A percentile compares a stretch with the other conserved stretches of the same genome.
Conservation (phyloP, 768 basidiomycete genomes). For the Podaxis rugospora region DNA sequence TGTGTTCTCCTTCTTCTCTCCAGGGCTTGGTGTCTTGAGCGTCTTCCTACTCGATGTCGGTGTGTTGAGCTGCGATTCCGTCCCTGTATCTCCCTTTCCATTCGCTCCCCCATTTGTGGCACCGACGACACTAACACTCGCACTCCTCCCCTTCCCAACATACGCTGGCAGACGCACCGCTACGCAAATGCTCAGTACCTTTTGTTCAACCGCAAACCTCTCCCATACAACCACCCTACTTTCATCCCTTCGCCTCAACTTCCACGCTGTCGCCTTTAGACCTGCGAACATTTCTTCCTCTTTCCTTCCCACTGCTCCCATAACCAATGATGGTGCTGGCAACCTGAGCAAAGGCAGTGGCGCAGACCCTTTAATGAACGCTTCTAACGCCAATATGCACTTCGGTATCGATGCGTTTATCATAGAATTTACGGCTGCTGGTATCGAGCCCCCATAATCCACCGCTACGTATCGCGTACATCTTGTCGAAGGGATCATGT, state of each 20-base stretch:
- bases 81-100: neutral
- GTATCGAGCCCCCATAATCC: constrained; percentile 84
- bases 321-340: constrained; percentile 60
- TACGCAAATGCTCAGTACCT: constrained; percentile 47
- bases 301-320: constrained; percentile 43
- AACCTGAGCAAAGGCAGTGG: constrained; percentile 65
- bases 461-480: constrained; percentile 83
- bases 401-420: constrained; percentile 77
- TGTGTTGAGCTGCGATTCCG: constrained; percentile 19
- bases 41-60: constrained; percentile 37
- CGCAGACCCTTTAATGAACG: constrained; percentile 53
- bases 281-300: constrained; percentile 37
- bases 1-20: neutral
- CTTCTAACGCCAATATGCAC: constrained; percentile 69
- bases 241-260: constrained; percentile 54
- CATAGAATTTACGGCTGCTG: constrained; percentile 79
- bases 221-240: constrained; percentile 51
- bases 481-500: constrained; percentile 88
- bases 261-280: constrained; percentile 46
- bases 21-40: constrained; percentile 22
- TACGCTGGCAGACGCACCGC: constrained; percentile 35
- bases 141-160: constrained; percentile 11
- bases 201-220: constrained; percentile 45
- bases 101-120: constrained; percentile 10
- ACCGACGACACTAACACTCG: constrained; percentile 14